A percentile compares a stretch with the other conserved stretches of the same genome.
Evolutionary conservation across 768 basidiomycete species (phyloP).

Genomic region (Lactarius pseudohatsudake): DNA sequence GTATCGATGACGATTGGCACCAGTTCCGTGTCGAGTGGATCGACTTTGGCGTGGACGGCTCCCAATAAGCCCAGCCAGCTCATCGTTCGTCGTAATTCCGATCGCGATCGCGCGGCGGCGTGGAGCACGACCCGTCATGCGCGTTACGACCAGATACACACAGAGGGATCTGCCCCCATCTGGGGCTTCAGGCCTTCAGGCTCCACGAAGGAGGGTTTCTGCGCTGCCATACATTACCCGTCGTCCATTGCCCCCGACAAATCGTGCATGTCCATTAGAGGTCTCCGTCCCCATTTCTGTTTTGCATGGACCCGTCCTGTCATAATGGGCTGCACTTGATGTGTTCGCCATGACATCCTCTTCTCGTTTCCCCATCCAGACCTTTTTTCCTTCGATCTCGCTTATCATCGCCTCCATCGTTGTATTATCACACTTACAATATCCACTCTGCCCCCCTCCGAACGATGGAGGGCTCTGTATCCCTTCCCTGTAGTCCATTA

Average conservation of each 20-base stretch:
- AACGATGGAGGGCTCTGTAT: not conserved
- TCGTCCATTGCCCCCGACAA: not conserved
- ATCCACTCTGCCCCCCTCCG: not conserved
- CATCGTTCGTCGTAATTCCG: not conserved
- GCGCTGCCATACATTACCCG: not conserved
- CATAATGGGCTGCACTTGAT: constrained; percentile 17
- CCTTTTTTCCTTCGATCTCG: not conserved
- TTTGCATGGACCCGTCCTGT: not conserved
- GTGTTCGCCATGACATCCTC: constrained; percentile 7
- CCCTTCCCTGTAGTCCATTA: not conserved
- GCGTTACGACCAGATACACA: not conserved
- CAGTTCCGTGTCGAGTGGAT: constrained; percentile 29
- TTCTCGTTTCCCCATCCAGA: not conserved
- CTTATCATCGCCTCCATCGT: constrained; percentile 5
- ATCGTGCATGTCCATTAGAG: constrained; percentile 2
- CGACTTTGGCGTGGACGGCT: constrained; percentile 9
- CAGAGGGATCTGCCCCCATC: not conserved
- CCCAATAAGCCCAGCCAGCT: not conserved
- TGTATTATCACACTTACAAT: not conserved
- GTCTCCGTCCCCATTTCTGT: constrained; percentile 1
- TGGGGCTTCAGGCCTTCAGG: not conserved
- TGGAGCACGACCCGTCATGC: not conserved
- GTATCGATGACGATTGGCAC: constrained; percentile 20
- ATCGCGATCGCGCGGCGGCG: not conserved
- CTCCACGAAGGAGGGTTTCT: not conserved